Evolutionary conservation across 345 rosid genomes (phyloP), one percentile per base, ranked within the genome.

Genomic region (Populus pruinosa): DNA sequence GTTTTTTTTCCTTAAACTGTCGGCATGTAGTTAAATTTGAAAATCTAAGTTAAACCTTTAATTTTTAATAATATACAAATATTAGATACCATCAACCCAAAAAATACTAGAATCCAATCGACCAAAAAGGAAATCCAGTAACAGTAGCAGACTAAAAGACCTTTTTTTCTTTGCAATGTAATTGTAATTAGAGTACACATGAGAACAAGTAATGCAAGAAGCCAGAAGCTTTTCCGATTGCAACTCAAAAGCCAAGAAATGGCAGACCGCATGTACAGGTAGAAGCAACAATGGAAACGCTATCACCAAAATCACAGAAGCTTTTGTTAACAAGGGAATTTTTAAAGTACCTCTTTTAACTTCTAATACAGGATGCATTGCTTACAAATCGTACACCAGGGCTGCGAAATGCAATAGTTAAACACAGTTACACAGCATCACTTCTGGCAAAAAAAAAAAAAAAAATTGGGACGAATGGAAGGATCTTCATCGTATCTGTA

Each of bases 401-500:
- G n/a, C 41, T 31, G 72, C 66, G 25, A 20, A 53, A 74, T 18
- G n/a, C 23, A 67, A 61, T 49, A 33, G 74, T 25, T 64, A 5
- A 39, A 5, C 71, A 66, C 59, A 16, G 41, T 5, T 39, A 7
- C 71, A 66, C 67, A 10, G 41, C 38, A 66, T 53, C 67, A 5
- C 31, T 59, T 65, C 75, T 56, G 21, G 73, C 44, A 47, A 29
- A 69, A 35, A 66, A 73, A 62, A 41, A 41, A 10, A 33, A 70
- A 41, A 9, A 41, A 9, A 33, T 73, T 39, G 50, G 67, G 39
- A 67, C 69, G 20, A 74, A 75, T 17, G 27, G 68, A 85, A 70
- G 53, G 66, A 73, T 66, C 23, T 71, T 31, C n/a, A 55, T 16
- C 33, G 6, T 56, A 83, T 76, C 75, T 72, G 62, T 70, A 69